phyloP scores from a whole-genome alignment of 129 eudicot genomes.

The Saussurea involucrata region DNA sequence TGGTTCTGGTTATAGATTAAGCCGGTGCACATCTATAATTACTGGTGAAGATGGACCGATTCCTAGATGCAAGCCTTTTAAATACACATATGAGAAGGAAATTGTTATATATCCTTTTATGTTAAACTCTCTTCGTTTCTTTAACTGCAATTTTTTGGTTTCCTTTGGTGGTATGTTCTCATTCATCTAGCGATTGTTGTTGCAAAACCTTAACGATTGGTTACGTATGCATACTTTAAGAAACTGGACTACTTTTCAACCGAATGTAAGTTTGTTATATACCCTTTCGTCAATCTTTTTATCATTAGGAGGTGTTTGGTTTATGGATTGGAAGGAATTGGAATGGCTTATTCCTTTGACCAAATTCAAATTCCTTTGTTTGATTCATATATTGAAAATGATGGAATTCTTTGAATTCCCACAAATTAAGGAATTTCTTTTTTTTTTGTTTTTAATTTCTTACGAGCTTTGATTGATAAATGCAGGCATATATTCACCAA shows the following conservation, averaged over 20 bases:
- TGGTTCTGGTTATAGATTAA: conserved; percentile 48
- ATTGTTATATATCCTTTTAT: conserved; percentile 91
- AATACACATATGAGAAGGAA: conserved; percentile 97
- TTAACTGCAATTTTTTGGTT: not conserved
- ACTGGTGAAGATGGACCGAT: conserved; percentile 99
- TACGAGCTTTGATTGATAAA: conserved; percentile 1
- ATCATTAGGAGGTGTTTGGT: no score
- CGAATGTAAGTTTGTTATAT: conserved; percentile 64
- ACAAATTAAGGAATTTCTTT: not conserved
- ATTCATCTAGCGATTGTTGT: not conserved
- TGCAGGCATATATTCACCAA: conserved; percentile 95
- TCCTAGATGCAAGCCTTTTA: conserved; percentile 99
- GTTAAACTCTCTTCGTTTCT: not conserved
- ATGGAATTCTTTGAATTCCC: no score
- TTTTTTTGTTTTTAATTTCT: no score
- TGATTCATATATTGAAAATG: no score
- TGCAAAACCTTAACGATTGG: conserved; percentile 57
- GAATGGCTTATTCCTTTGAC: no score
- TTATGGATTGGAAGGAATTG: no score
- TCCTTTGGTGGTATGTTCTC: not conserved
- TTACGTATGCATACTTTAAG: conserved; percentile 97
- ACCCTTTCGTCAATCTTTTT: not conserved
- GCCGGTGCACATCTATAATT: conserved; percentile 92
- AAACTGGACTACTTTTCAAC: conserved; percentile 95
- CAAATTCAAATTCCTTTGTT: no score